Conservation (phyloP, 2,329 filamentous ascomycete species). For the Colletotrichum nymphaeae region DNA sequence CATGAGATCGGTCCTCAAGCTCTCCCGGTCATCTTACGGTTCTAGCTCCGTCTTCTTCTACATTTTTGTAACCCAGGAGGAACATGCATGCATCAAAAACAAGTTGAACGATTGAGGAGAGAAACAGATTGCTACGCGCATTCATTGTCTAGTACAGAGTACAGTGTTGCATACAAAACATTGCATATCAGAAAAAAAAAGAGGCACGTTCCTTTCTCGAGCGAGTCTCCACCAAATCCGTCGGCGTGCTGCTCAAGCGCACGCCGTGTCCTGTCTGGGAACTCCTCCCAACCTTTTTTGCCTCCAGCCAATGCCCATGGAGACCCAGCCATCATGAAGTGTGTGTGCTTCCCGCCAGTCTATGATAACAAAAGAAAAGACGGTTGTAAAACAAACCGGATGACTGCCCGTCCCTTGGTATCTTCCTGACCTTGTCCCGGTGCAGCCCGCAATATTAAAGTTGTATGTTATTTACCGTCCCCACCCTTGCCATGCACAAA, state of each 20-base stretch:
- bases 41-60: background rate
- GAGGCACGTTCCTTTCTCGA: slow-evolving; percentile 24
- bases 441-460: slow-evolving; percentile 36
- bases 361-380: slow-evolving; percentile 32
- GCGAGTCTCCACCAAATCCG: slow-evolving; percentile 5
- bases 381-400: slow-evolving; percentile 30
- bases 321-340: slow-evolving; percentile 34
- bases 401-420: slow-evolving; percentile 29
- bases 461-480: slow-evolving; percentile 37
- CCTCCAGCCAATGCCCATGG: slow-evolving; percentile 31
- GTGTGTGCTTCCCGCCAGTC: slow-evolving; percentile 32
- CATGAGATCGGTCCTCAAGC: slow-evolving; percentile 28
- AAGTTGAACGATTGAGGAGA: background rate
- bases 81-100: no score
- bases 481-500: slow-evolving; percentile 35
- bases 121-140: slow-evolving; percentile 8
- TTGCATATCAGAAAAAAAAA: slow-evolving; percentile 11
- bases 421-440: slow-evolving; percentile 29
- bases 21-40: slow-evolving; percentile 1
- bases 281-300: slow-evolving; percentile 27
- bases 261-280: slow-evolving; percentile 28
- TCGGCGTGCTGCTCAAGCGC: slow-evolving; percentile 5
- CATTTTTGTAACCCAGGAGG: background rate
- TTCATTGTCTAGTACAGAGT: slow-evolving; percentile 36
- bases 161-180: slow-evolving; percentile 31